A percentile compares a stretch with the other conserved stretches of the same genome.
These are phyloP conservation scores for Paraurostyla sp. DNA, from an alignment of 73 alveolate genomes.

Conservation along the genomic window DNA sequence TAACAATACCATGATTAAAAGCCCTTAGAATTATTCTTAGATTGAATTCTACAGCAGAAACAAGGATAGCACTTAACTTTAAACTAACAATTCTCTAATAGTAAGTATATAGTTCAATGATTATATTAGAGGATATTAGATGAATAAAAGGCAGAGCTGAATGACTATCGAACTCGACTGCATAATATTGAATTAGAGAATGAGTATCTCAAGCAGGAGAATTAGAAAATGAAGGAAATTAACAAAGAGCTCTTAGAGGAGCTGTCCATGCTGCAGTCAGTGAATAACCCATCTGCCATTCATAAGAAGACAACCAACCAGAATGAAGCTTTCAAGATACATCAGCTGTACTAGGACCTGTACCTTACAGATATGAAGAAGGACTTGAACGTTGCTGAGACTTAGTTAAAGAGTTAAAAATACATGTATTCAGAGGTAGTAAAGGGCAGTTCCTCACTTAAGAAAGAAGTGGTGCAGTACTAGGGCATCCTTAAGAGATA, in stretches of 20 bases:
- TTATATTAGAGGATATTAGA: conserved; percentile 6
- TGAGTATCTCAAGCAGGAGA: not conserved
- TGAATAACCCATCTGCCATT: not conserved
- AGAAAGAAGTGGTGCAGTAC: conserved; percentile 14
- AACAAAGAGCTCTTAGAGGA: conserved; percentile 19
- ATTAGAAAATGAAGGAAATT: conserved; percentile 25
- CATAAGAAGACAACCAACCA: not conserved
- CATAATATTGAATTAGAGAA: not conserved
- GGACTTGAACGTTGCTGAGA: conserved; percentile 29
- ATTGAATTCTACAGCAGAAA: not conserved
- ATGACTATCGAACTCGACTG: not conserved
- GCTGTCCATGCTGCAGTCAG: not conserved
- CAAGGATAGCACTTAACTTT: not conserved
- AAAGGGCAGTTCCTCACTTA: conserved; percentile 15
- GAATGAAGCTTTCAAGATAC: conserved; percentile 21
- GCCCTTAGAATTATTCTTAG: not conserved
- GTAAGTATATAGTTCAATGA: not conserved
- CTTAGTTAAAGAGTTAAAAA: conserved; percentile 6
- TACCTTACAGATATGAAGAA: conserved; percentile 46
- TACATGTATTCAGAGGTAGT: not conserved
- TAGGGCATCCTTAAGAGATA: conserved; percentile 30
- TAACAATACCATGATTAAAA: conserved; percentile 13
- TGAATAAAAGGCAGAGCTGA: not conserved
- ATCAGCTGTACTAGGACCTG: conserved; percentile 28
- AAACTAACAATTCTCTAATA: not conserved